Evolutionary conservation across 2,329 filamentous ascomycete species (phyloP).

Genomic region (Xylaria digitata): DNA sequence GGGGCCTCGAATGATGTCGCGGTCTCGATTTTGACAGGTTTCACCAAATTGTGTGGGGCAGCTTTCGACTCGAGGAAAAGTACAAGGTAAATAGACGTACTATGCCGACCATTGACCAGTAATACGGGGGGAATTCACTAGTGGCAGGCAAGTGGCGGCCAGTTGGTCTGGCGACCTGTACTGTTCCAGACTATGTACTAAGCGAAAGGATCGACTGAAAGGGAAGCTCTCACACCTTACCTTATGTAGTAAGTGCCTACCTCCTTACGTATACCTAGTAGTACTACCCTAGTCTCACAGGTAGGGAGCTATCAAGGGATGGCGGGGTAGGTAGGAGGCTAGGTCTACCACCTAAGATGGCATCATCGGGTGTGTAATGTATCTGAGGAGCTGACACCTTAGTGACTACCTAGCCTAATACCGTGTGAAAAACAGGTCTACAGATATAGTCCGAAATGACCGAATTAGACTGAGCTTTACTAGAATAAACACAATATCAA

Average conservation of each 20-base stretch:
- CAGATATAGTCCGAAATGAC: too few species aligned
- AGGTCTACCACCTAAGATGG: slow-evolving; percentile 11
- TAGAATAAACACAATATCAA: too few species aligned
- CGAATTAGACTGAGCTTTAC: not conserved
- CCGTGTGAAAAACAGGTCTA: too few species aligned
- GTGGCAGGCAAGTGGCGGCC: slow-evolving; percentile 20
- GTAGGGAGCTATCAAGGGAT: slow-evolving; percentile 1
- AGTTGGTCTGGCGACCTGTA: slow-evolving; percentile 14
- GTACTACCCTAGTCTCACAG: too few species aligned
- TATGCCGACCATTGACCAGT: not conserved
- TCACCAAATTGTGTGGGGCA: slow-evolving; percentile 51
- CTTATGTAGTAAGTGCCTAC: not conserved
- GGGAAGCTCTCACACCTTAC: not conserved
- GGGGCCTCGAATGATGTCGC: slow-evolving; percentile 36
- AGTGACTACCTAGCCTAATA: too few species aligned
- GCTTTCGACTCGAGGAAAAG: slow-evolving; percentile 9
- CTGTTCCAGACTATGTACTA: too few species aligned
- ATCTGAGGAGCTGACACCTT: too few species aligned
- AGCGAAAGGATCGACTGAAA: not conserved
- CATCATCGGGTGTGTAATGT: slow-evolving; percentile 26
- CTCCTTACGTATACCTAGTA: not conserved
- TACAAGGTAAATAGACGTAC: not conserved
- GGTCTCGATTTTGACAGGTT: slow-evolving; percentile 51
- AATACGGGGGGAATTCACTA: not conserved
- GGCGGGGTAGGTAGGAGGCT: slow-evolving; percentile 24